Conservation (phyloP, 139 green algal species). For the Gonium pectorale region DNA sequence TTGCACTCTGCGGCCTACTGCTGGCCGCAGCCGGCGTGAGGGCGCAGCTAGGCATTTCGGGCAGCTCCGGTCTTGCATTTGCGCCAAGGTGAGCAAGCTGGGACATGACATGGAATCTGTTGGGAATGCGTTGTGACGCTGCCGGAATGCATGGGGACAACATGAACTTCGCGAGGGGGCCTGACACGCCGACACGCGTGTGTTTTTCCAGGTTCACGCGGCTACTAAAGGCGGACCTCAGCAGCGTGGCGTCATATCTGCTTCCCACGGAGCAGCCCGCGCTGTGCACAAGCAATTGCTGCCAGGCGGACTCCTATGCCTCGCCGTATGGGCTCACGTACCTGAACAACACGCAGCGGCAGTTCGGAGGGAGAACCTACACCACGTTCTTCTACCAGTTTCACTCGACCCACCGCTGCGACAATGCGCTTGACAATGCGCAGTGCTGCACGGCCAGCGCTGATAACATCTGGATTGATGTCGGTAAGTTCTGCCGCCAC, state of each 20-base stretch:
- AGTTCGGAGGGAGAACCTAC: slow-evolving; percentile 35
- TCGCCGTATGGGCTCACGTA: slow-evolving; percentile 47
- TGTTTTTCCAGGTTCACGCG: slow-evolving; percentile 34
- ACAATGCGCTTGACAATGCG: not conserved
- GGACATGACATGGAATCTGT: too few relatives aligned
- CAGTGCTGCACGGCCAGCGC: slow-evolving; percentile 47
- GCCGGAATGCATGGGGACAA: not conserved
- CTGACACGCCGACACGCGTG: not conserved
- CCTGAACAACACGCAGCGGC: slow-evolving; percentile 33
- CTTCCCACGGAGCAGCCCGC: slow-evolving; percentile 3
- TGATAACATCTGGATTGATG: slow-evolving; percentile 52
- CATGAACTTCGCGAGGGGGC: not conserved
- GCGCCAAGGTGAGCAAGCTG: slow-evolving; percentile 1
- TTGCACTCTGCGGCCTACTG: slow-evolving; percentile 13
- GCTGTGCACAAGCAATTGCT: slow-evolving; percentile 40
- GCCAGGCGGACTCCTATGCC: slow-evolving; percentile 50
- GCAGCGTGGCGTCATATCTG: slow-evolving; percentile 11
- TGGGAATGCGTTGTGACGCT: not conserved
- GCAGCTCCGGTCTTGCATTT: not conserved
- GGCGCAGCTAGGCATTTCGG: not conserved
- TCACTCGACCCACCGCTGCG: slow-evolving; percentile 5
- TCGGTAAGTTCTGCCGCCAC: slow-evolving; percentile 27
- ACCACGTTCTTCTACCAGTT: slow-evolving; percentile 57
- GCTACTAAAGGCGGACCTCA: slow-evolving; percentile 4
- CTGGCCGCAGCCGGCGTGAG: slow-evolving; percentile 11